phyloP scores from a whole-genome alignment of 345 rosid species.

The Boechera retrofracta region DNA sequence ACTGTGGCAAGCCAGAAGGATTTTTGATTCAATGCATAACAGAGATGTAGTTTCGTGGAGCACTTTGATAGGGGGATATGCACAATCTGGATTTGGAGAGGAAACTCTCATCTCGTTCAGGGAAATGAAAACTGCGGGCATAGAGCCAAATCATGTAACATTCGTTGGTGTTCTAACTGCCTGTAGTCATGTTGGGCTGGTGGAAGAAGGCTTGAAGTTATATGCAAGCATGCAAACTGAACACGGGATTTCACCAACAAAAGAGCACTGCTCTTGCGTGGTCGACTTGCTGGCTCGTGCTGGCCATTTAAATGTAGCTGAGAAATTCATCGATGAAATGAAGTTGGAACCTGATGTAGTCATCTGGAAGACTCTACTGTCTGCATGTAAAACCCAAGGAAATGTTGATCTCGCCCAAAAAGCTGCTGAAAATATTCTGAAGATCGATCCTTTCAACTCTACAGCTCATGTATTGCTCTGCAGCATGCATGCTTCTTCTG shows the following conservation, averaged over 20 bases:
- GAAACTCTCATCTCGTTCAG: conserved; percentile 67
- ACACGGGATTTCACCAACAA: conserved; percentile 55
- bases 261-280: conserved; percentile 71
- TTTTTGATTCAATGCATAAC: conserved; percentile 58
- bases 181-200: conserved; percentile 77
- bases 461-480: conserved; percentile 70
- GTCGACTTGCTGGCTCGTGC: conserved; percentile 85
- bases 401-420: conserved; percentile 61
- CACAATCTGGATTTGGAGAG: conserved; percentile 69
- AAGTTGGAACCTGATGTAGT: conserved; percentile 62
- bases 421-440: conserved; percentile 66
- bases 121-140: conserved; percentile 58
- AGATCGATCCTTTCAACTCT: conserved; percentile 67
- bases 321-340: conserved; percentile 59
- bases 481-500: conserved; percentile 61
- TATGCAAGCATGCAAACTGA: conserved; percentile 60
- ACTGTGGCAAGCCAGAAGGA: conserved; percentile 51
- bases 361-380: conserved; percentile 71
- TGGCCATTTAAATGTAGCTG: conserved; percentile 69
- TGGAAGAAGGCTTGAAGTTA: conserved; percentile 69
- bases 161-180: conserved; percentile 67
- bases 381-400: conserved; percentile 76
- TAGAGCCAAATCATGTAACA: conserved; percentile 66
- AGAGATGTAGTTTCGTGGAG: conserved; percentile 83
- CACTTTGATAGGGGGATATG: conserved; percentile 71